phyloP scores from a whole-genome alignment of 768 basidiomycete species.

The Tulasnella sp. region DNA sequence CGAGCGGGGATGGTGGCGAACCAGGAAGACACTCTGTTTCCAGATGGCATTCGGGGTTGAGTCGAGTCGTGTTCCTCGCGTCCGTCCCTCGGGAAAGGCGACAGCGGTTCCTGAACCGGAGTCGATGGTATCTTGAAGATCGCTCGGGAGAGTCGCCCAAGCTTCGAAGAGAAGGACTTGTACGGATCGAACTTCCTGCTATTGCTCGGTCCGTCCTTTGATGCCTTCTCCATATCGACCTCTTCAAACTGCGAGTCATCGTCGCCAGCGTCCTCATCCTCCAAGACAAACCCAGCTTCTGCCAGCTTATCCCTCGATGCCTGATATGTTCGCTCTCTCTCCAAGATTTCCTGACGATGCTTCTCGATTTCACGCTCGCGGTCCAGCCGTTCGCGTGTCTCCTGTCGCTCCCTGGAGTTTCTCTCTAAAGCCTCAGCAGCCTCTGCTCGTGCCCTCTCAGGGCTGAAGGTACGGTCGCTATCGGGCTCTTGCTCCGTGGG shows the following conservation, averaged over 20 bases:
- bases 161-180: constrained; percentile 2
- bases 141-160: background rate
- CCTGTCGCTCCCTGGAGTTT: constrained; percentile 1
- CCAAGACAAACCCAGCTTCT: background rate
- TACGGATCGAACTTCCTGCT: background rate
- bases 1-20: constrained; percentile 2
- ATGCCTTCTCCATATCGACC: background rate
- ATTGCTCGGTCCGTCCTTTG: background rate
- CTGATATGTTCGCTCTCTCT: constrained; percentile 3
- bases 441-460: constrained; percentile 12
- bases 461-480: background rate
- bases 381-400: constrained; percentile 7
- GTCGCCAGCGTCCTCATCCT: background rate
- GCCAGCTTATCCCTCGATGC: background rate
- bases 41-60: background rate
- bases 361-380: constrained; percentile 9
- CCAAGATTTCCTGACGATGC: constrained; percentile 1
- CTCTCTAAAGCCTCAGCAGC: constrained; percentile 11
- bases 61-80: too few species aligned
- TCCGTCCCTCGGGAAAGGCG: constrained; percentile 11
- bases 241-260: background rate
- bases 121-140: constrained; percentile 4
- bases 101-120: background rate
- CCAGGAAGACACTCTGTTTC: background rate
- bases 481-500: constrained; percentile 4